phyloP scores from a whole-genome alignment of 768 basidiomycete species.

The Pisolithus tinctorius region DNA sequence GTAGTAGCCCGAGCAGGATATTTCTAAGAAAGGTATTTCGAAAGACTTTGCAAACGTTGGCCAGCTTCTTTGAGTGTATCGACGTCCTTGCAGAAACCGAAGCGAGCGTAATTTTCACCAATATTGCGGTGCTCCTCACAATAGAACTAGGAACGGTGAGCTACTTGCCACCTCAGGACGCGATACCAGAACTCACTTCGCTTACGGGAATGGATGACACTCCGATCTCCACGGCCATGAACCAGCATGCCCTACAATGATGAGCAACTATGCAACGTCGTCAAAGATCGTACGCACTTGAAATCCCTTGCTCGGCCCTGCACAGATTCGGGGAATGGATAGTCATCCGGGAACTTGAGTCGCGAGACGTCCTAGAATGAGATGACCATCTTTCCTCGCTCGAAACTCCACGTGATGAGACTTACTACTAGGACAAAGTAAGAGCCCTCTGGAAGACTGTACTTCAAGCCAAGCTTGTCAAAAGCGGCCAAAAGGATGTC shows the following conservation, averaged over 20 bases:
- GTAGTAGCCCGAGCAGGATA: background rate
- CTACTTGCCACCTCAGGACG: background rate
- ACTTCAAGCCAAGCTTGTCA: constrained; percentile 75
- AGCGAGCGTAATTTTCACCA: constrained; percentile 82
- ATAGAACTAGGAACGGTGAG: constrained; percentile 61
- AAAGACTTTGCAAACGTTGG: constrained; percentile 69
- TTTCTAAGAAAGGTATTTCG: constrained; percentile 46
- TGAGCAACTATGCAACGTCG: constrained; percentile 4
- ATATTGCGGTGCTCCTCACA: constrained; percentile 80
- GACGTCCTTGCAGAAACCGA: constrained; percentile 94
- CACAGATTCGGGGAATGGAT: constrained; percentile 71
- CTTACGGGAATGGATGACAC: constrained; percentile 94
- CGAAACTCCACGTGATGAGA: background rate
- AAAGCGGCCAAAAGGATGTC: constrained; percentile 71
- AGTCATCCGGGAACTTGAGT: constrained; percentile 77
- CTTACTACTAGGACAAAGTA: constrained; percentile 86
- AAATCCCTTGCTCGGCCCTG: constrained; percentile 84
- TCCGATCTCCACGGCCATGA: constrained; percentile 83
- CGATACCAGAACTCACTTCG: constrained; percentile 53
- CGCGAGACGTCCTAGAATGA: constrained; percentile 60
- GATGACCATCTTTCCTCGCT: constrained; percentile 4
- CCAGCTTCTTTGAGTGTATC: constrained; percentile 80
- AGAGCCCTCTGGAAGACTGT: constrained; percentile 82
- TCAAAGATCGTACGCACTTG: constrained; percentile 38
- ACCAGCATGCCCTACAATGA: constrained; percentile 77